Conservation (phyloP, 495 filamentous ascomycete genomes). For the Chaetomium tenue region DNA sequence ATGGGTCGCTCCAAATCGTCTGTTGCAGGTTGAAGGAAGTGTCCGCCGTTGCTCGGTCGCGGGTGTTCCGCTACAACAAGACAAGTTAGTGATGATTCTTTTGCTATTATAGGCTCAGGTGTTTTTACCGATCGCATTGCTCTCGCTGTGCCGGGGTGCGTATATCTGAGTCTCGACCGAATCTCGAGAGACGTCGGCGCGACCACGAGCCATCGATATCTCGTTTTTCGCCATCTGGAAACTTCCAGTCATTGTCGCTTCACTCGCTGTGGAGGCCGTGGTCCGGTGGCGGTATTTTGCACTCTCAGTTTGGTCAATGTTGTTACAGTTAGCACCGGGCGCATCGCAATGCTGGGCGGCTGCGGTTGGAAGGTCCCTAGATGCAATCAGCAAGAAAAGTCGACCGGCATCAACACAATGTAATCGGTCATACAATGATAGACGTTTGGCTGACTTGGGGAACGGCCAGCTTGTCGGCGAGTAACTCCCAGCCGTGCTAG, state of each 20-base stretch:
- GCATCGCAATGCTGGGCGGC: neutral
- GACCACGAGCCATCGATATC: neutral
- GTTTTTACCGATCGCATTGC: neutral
- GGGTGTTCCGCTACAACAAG: neutral
- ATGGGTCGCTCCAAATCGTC: conserved; percentile 9
- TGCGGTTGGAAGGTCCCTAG: neutral
- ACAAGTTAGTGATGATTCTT: neutral
- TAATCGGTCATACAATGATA: conserved; percentile 5
- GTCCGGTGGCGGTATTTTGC: neutral
- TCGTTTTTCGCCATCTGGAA: neutral
- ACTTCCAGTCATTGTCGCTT: neutral
- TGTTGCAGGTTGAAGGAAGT: neutral
- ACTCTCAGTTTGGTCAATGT: neutral
- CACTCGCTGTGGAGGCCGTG: neutral
- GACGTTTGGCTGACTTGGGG: conserved; percentile 15
- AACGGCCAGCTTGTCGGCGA: conserved; percentile 27
- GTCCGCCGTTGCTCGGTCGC: neutral
- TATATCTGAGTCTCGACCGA: conserved; percentile 16
- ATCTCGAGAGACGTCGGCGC: neutral
- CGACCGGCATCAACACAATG: neutral
- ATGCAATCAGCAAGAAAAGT: neutral
- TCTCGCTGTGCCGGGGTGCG: neutral
- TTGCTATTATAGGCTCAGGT: neutral
- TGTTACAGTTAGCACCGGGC: neutral
- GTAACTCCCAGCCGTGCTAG: conserved; percentile 34